These are phyloP conservation scores for Ophiostoma australiae DNA, from an alignment of 2,329 filamentous ascomycete species.

Conservation along the genomic window DNA sequence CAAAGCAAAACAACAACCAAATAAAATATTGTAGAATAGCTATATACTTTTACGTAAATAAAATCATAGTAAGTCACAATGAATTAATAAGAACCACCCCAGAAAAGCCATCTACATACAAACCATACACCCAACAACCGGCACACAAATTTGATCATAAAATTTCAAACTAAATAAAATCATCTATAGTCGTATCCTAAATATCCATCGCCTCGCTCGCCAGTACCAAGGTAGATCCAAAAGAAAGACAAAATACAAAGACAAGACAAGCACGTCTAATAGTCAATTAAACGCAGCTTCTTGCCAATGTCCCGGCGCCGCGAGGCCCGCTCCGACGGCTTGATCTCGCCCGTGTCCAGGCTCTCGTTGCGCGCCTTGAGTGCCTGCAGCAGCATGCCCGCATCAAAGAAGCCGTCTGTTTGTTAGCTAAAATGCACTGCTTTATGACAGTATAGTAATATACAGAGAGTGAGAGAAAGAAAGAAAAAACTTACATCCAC, in stretches of 20 bases:
- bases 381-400: constrained; percentile 86
- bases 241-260: constrained; percentile 4
- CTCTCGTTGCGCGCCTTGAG: constrained; percentile 66
- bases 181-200: background rate
- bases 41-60: too few species aligned
- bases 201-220: background rate
- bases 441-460: background rate
- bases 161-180: background rate
- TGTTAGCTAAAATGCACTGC: constrained; percentile 23
- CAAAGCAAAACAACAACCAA: too few species aligned
- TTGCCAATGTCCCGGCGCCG: constrained; percentile 66
- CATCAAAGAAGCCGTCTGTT: constrained; percentile 95
- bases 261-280: constrained; percentile 38
- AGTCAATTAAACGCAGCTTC: constrained; percentile 66
- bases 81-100: too few species aligned
- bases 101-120: too few species aligned
- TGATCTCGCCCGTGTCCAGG: constrained; percentile 47
- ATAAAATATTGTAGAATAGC: too few species aligned
- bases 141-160: background rate
- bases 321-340: constrained; percentile 55
- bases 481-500: constrained; percentile 67
- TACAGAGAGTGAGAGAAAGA: background rate
- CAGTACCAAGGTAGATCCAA: background rate
- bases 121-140: background rate
- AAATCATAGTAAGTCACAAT: too few species aligned